Evolutionary conservation across 1,139 yeast species (phyloP).

Genomic region (Saccharomyces hybrid): DNA sequence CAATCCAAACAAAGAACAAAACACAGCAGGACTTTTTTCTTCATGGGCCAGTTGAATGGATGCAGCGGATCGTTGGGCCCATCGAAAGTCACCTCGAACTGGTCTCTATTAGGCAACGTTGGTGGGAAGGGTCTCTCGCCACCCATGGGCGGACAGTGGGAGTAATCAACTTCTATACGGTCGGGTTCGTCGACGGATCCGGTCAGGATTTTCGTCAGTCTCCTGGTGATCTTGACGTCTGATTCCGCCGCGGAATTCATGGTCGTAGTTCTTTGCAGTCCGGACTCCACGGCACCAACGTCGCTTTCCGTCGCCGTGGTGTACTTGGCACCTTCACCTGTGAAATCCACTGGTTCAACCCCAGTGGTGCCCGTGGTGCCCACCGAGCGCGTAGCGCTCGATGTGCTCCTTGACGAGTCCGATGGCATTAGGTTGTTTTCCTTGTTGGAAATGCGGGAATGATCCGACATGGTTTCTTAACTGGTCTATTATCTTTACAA

Average conservation of each 20-base stretch:
- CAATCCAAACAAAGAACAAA: conserved; percentile 39
- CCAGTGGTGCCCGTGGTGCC: not conserved
- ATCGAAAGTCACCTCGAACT: conserved; percentile 50
- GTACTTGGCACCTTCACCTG: not conserved
- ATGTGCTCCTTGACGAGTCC: not conserved
- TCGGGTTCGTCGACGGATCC: conserved; percentile 29
- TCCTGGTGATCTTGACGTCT: conserved; percentile 20
- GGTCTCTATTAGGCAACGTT: conserved; percentile 42
- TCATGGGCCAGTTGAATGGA: conserved; percentile 53
- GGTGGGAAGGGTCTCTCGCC: conserved; percentile 49
- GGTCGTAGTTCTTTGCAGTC: conserved; percentile 13
- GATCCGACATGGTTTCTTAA: not conserved
- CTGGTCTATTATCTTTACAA: not conserved
- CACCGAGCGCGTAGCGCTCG: not conserved
- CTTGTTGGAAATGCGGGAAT: not conserved
- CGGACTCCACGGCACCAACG: not conserved
- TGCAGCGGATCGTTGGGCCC: conserved; percentile 56
- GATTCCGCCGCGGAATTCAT: conserved; percentile 24
- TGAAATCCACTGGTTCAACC: not conserved
- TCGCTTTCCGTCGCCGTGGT: not conserved
- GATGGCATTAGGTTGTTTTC: not conserved
- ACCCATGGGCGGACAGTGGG: conserved; percentile 48
- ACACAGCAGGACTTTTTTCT: conserved; percentile 38
- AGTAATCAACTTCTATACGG: conserved; percentile 27
- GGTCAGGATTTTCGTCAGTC: conserved; percentile 32